Base-by-base conservation (phyloP, 805 yeast genomes). In the Wickerhamiella alocasiicola region DNA sequence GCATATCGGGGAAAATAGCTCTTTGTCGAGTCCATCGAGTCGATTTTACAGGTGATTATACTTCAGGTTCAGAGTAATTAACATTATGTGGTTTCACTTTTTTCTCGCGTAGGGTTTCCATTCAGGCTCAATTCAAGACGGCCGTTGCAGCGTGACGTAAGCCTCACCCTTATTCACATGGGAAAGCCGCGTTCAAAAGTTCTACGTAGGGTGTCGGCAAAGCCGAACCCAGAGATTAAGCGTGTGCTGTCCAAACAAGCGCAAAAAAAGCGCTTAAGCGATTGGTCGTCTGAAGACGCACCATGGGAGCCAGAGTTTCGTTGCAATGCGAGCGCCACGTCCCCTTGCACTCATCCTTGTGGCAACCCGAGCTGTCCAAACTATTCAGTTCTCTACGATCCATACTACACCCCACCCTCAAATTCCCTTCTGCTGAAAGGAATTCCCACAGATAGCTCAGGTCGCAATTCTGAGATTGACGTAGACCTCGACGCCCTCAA, bases 401-500 rank as follows among this genome's bases (percentile, higher is more conserved):
- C 41, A 9, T 37, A 37, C 41, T 37, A 37, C 26, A 23, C 34
- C 16, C 30, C 41, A n/a, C 35, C 41, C 12, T 35, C 25, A n/a
- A 21, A 30, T 19, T 30, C 41, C 2, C 33, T 37, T 11, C 13
- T 37, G 9, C n/a, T 37, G 20, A 9, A 21, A 12, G 41, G 41
- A 7, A 29, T 37, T 6, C 41, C 41, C 4, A 30, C 21, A 13
- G 41, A 37, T 31, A 28, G 35, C 17, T 29, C 35, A 11, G 41
- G 41, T n/a, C 17, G 24, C 19, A 23, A 24, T n/a, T 23, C 30
- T 16, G 35, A 37, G 13, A 24, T 78, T 1, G 55, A 56, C 19
- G 69, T 69, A 33, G 98, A 91, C 57, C 54, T 88, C 34, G 87
- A 88, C 5, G 84, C 60, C 54, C 68, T 91, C 59, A 72, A 75